A percentile compares a stretch with the other conserved stretches of the same genome.
Conservation (phyloP, 805 yeast species). For the Yamadazyma scolyti region DNA sequence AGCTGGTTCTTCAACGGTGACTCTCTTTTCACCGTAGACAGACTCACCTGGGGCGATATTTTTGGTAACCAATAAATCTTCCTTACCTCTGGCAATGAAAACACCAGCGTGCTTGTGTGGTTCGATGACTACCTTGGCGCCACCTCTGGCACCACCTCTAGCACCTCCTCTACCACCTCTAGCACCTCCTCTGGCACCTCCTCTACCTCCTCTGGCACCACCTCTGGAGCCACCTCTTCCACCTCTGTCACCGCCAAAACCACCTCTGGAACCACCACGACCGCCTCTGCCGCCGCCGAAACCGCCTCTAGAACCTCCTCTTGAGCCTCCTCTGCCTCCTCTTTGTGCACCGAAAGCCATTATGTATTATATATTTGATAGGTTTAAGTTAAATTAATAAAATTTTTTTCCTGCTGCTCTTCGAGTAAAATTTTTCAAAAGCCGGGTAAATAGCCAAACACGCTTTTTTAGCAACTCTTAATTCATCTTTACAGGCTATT, state of each 20-base stretch:
- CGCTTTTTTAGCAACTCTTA: no score
- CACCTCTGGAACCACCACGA: constrained; percentile 56
- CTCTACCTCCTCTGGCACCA: constrained; percentile 31
- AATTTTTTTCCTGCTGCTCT: constrained; percentile 5
- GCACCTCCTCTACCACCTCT: constrained; percentile 68
- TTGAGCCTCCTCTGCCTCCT: constrained; percentile 43
- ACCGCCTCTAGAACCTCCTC: constrained; percentile 54
- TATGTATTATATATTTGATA: constrained; percentile 13
- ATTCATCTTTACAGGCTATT: no score
- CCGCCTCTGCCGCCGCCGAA: constrained; percentile 47
- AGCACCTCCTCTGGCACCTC: constrained; percentile 46
- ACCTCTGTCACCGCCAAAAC: constrained; percentile 42
- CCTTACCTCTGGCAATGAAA: constrained; percentile 99
- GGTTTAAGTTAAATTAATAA: background rate
- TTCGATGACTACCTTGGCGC: constrained; percentile 95
- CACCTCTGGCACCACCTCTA: constrained; percentile 80
- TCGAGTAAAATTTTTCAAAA: constrained; percentile 6
- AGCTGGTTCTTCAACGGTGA: constrained; percentile 89
- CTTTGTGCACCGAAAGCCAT: constrained; percentile 79
- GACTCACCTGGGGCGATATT: constrained; percentile 98
- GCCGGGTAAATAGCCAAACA: constrained; percentile 11
- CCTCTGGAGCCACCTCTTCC: constrained; percentile 30
- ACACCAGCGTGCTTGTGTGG: constrained; percentile 99
- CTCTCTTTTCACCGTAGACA: constrained; percentile 97
- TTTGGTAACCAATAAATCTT: constrained; percentile 95